Evolutionary conservation across 441 rosid genomes (phyloP), one percentile per base, ranked within the genome.

Genomic region (Jatropha multifida): DNA sequence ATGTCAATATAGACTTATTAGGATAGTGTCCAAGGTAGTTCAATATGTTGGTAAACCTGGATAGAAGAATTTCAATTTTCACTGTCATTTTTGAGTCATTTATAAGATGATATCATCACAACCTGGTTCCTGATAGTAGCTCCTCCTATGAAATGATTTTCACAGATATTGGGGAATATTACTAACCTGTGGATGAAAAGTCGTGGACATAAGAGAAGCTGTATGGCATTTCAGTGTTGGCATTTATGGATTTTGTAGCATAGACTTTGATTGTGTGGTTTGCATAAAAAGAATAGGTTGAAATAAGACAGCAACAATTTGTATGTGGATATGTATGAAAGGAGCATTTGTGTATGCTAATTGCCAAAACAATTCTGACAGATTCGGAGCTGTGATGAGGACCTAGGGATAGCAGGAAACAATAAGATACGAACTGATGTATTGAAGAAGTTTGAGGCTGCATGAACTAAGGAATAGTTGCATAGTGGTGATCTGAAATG

Each of bases 81-180:
- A 4, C 3, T 12, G 18, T 51, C 13, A 73, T 3, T 32, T 32
- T 63, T 18, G 40, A 56, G 54, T 41, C 37, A 27, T 42, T 74
- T 64, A 42, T 56, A 38, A 49, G 52, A 52, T 52, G 38, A 2
- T 49, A 52, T 6, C 7, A 32, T 14, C 44, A 49, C 46, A 3
- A 26, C 52, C 37, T 20, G 63, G 54, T 55, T 74, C 70, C 71
- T 14, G 12, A 51, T 4, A 4, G 52, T 49, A 61, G 44, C 12
- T 44, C n/a, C n/a, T 52, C 38, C 14, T 52, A 14, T 69, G 49
- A 66, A 60, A 55, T 71, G 40, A 26, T 77, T 64, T 71, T 68
- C 48, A 44, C 26, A 51, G 58, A 17, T 67, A 23, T 68, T 44
- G 27, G 38, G 13, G 13, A 32, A 15, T 48, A 18, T 70, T 44